phyloP scores from a whole-genome alignment of 2,329 filamentous ascomycete species.

The Moelleriella libera region DNA sequence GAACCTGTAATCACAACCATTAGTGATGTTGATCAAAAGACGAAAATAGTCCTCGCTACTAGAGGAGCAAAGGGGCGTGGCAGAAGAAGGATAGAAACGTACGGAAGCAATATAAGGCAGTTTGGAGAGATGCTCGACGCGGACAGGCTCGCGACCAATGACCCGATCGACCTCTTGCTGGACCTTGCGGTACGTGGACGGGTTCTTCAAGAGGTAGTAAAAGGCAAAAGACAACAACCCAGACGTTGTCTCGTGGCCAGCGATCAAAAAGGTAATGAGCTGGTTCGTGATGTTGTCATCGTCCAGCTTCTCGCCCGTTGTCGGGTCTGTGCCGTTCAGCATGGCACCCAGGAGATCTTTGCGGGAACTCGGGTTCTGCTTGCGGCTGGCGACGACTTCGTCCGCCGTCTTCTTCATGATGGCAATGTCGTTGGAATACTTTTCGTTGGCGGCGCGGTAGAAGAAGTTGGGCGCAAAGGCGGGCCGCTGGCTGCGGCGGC shows the following conservation, averaged over 20 bases:
- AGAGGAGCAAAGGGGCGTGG: not conserved
- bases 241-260: conserved; percentile 59
- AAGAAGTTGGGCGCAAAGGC: conserved; percentile 30
- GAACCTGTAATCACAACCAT: conserved; percentile 16
- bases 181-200: conserved; percentile 42
- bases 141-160: conserved; percentile 42
- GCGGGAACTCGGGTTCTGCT: conserved; percentile 36
- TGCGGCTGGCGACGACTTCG: conserved; percentile 46
- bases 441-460: conserved; percentile 30
- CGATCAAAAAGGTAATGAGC: conserved; percentile 59
- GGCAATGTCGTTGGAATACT: conserved; percentile 40
- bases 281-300: conserved; percentile 53
- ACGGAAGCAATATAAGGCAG: conserved; percentile 51
- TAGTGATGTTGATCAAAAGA: not conserved
- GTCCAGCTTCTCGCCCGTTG: conserved; percentile 50
- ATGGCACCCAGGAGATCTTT: conserved; percentile 59
- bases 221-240: conserved; percentile 52
- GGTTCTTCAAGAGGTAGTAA: conserved; percentile 51
- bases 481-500: conserved; percentile 32
- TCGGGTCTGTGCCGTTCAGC: conserved; percentile 51
- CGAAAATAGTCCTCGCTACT: too few species aligned
- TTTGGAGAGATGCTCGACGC: conserved; percentile 45
- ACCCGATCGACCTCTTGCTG: conserved; percentile 56
- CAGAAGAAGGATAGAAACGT: not conserved
- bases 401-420: conserved; percentile 39